These are phyloP conservation scores for Collybia mongolica DNA, from an alignment of 768 basidiomycete genomes.

Conservation along the genomic window DNA sequence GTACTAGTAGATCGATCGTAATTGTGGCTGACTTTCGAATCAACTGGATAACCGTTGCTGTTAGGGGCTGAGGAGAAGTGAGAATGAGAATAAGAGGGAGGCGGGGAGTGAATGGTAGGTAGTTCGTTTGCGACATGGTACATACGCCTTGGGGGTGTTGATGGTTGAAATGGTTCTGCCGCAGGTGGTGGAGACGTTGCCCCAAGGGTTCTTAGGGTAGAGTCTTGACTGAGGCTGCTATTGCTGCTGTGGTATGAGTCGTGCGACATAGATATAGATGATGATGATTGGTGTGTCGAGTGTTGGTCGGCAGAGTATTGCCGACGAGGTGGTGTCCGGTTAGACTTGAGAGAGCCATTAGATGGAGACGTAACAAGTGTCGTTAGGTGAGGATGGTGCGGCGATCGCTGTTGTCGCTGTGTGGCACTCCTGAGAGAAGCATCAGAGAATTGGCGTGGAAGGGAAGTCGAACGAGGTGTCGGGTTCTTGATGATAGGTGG, in stretches of 20 bases:
- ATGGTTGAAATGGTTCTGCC: conserved; percentile 2
- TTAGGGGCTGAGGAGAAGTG: conserved; percentile 14
- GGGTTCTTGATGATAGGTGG: conserved; percentile 26
- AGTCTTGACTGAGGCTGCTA: conserved; percentile 9
- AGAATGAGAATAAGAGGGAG: conserved; percentile 40
- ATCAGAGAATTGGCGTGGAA: conserved; percentile 30
- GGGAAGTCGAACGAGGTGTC: conserved; percentile 32
- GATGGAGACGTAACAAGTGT: conserved; percentile 15
- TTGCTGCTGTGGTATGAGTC: conserved; percentile 17
- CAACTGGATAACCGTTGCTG: conserved; percentile 1
- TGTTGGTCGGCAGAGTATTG: conserved; percentile 8
- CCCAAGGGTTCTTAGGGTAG: not conserved
- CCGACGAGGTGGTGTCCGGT: conserved; percentile 7
- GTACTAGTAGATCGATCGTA: not conserved
- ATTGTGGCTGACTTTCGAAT: conserved; percentile 1
- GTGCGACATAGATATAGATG: conserved; percentile 19
- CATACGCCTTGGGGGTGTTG: conserved; percentile 34
- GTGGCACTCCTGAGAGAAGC: conserved; percentile 19
- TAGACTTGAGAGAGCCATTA: conserved; percentile 16
- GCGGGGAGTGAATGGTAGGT: conserved; percentile 31
- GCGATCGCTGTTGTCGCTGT: conserved; percentile 3
- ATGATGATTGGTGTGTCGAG: conserved; percentile 12
- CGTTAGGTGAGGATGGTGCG: conserved; percentile 2
- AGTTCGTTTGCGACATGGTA: conserved; percentile 42
- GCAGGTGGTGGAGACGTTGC: not conserved